Evolutionary conservation across 2,329 filamentous ascomycete genomes (phyloP).

Genomic region (Microcyclosporella mali): DNA sequence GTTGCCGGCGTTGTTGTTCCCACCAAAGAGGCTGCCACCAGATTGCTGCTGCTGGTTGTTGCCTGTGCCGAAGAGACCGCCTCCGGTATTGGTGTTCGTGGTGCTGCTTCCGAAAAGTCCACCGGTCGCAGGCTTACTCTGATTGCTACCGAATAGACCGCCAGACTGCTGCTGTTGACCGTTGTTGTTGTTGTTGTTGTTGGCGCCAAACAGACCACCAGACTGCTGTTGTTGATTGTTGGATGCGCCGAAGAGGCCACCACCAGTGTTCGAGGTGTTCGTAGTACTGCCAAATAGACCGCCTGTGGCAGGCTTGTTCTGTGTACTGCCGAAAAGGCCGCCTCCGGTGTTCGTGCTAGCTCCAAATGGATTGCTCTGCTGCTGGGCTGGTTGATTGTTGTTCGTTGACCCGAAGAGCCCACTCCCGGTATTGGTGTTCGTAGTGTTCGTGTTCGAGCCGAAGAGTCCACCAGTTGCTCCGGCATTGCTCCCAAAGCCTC

Average conservation of each 20-base stretch:
- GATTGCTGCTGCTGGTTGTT: constrained; percentile 23
- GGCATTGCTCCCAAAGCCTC: constrained; percentile 34
- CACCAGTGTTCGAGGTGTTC: constrained; percentile 16
- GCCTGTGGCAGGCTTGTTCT: constrained; percentile 24
- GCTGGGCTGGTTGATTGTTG: constrained; percentile 20
- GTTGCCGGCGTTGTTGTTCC: constrained; percentile 21
- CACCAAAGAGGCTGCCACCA: constrained; percentile 35
- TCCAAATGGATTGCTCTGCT: constrained; percentile 31
- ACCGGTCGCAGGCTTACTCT: constrained; percentile 30
- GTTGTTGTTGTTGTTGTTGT: constrained; percentile 29
- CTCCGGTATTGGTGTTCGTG: constrained; percentile 20
- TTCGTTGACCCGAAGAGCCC: constrained; percentile 17
- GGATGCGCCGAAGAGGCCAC: constrained; percentile 20
- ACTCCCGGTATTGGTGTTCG: constrained; percentile 17
- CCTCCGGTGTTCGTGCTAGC: constrained; percentile 33
- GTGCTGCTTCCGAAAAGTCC: constrained; percentile 36
- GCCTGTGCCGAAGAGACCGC: constrained; percentile 34
- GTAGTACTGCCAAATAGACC: constrained; percentile 26
- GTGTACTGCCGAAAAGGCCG: constrained; percentile 35
- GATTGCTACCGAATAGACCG: constrained; percentile 32
- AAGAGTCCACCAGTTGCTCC: constrained; percentile 19
- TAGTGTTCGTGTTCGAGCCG: constrained; percentile 20
- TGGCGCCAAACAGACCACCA: constrained; percentile 37
- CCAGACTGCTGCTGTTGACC: constrained; percentile 23
- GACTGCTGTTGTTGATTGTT: constrained; percentile 18